Base-by-base conservation (phyloP, 202 grass and related monocot genomes). In the Schoenoplectus triqueter region DNA sequence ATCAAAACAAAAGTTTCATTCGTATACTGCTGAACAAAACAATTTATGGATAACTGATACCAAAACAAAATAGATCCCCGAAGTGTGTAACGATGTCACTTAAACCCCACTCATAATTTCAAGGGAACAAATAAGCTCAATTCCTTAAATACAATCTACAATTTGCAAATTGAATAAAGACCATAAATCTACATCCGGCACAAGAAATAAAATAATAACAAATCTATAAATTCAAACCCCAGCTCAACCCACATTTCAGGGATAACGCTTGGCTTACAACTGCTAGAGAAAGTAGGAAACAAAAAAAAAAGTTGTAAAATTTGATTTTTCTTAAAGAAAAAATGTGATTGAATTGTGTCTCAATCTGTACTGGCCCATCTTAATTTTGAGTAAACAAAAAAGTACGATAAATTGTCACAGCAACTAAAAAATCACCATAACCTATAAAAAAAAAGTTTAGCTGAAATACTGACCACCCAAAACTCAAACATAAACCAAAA, bases 61-160 rank as follows among this genome's bases (percentile, higher is more conserved):
- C 45, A 56, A 51, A 68, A 68, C 59, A 81, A 31, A 31, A 31
- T 31, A 31, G 17, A 82, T 48, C 13, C 46, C 44, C 61, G 13
- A 66, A 46, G 21, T 82, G 66, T 44, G 9, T 62, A 20, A 41
- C 31, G 21, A 14, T 51, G 19, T 13, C 75, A 46, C 51, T 57
- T 41, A 65, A 66, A 48, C 62, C 78, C 57, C 56, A 81, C 15
- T 81, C 62, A 82, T 11, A 51, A 81, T 31, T 31, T 31, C 31
- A 31, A 31, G 31, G 31, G 10, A 81, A 83, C 20, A 22, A 52
- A 59, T 7, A 11, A 74, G 19, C 47, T 8, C 13, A 78, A 59
- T 59, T 78, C 31, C 31, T 20, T 50, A 10, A 5, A 66, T 20
- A 3, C 17, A 50, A 66, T 9, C 78, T 21, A 66, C 8, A 83